Evolutionary conservation across 2,329 filamentous ascomycete genomes (phyloP).

Genomic region (Fusarium poae): DNA sequence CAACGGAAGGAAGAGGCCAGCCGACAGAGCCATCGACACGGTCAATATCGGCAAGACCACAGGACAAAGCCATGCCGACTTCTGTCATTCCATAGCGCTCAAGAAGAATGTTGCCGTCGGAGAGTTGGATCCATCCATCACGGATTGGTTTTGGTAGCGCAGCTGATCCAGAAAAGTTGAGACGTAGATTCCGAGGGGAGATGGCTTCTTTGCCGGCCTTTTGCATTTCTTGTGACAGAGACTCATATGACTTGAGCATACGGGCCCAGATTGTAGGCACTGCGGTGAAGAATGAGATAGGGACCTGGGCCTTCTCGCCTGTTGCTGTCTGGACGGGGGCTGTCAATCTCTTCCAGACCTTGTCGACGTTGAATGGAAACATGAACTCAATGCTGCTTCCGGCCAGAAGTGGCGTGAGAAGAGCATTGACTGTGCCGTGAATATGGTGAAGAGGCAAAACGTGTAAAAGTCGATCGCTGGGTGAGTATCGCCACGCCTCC

Average conservation of each 20-base stretch:
- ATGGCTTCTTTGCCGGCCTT: conserved; percentile 77
- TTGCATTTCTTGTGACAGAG: conserved; percentile 71
- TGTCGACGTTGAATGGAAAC: conserved; percentile 89
- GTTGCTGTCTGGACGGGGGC: conserved; percentile 74
- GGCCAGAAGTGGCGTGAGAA: conserved; percentile 87
- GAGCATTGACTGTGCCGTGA: conserved; percentile 93
- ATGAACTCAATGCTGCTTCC: conserved; percentile 93
- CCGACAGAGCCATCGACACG: conserved; percentile 93
- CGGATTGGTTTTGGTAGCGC: conserved; percentile 92
- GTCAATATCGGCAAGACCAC: conserved; percentile 80
- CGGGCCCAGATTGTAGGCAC: conserved; percentile 96
- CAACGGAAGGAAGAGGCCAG: conserved; percentile 90
- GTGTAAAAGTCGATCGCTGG: conserved; percentile 85
- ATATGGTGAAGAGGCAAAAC: conserved; percentile 96
- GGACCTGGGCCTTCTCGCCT: neutral
- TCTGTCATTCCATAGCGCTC: conserved; percentile 99
- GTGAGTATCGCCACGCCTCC: conserved; percentile 87
- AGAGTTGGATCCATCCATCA: conserved; percentile 82
- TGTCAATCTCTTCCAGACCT: conserved; percentile 87
- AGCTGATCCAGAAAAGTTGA: conserved; percentile 94
- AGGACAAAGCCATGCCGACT: conserved; percentile 98
- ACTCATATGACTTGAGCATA: conserved; percentile 79
- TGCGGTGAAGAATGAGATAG: conserved; percentile 91
- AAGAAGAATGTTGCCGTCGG: conserved; percentile 84
- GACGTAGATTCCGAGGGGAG: conserved; percentile 80